A percentile compares a stretch with the other conserved stretches of the same genome.
phyloP scores from a whole-genome alignment of 1,284 basidiomycete genomes.

The Pyrrhoderma lamaoense region DNA sequence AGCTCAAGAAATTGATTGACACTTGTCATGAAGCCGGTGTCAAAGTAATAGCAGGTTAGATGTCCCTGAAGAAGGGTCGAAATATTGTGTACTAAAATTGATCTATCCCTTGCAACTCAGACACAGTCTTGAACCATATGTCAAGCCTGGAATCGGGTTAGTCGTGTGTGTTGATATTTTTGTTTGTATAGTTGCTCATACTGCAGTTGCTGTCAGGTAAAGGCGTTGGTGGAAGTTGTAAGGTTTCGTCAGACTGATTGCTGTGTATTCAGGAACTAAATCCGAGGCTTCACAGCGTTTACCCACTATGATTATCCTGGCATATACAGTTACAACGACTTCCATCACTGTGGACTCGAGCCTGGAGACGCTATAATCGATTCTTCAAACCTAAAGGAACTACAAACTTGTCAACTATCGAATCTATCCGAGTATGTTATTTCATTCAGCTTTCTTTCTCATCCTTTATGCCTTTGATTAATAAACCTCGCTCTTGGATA shows the following conservation, averaged over 20 bases:
- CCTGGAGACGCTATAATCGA: constrained; percentile 47
- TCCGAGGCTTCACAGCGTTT: constrained; percentile 27
- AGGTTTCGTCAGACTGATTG: no score
- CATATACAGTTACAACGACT: constrained; percentile 34
- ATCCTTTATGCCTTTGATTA: neutral
- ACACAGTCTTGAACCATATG: constrained; percentile 64
- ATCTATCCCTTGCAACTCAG: constrained; percentile 25
- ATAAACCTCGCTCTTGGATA: no score
- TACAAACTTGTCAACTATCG: constrained; percentile 54
- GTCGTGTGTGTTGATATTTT: no score
- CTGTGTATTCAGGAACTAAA: constrained; percentile 19
- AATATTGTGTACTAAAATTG: constrained; percentile 19
- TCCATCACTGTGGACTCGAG: constrained; percentile 57
- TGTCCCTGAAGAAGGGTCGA: neutral
- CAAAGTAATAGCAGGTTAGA: constrained; percentile 48
- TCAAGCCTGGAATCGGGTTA: constrained; percentile 30
- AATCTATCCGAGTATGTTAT: constrained; percentile 48
- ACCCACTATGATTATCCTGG: constrained; percentile 40
- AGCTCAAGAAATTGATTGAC: constrained; percentile 49
- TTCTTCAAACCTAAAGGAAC: constrained; percentile 43
- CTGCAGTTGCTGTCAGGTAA: no score
- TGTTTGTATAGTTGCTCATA: no score
- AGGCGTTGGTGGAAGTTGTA: constrained; percentile 38
- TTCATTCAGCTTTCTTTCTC: neutral
- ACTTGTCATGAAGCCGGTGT: constrained; percentile 56